phyloP scores from a whole-genome alignment of 2,329 filamentous ascomycete species.

The Talaromyces sp. region DNA sequence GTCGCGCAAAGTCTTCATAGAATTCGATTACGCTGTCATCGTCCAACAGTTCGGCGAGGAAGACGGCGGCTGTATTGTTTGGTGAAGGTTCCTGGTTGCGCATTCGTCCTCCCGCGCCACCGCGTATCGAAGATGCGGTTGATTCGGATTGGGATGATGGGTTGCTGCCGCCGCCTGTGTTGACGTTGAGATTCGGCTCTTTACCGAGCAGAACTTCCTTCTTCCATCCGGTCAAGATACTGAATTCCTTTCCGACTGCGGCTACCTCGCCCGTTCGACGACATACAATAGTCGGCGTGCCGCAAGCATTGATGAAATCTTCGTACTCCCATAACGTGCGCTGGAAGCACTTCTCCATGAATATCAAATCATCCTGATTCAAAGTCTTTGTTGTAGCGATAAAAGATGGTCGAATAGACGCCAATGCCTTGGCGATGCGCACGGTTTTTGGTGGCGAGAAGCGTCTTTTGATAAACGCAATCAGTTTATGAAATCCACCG shows the following conservation, averaged over 20 bases:
- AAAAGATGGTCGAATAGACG: slow-evolving; percentile 87
- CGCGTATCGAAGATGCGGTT: slow-evolving; percentile 34
- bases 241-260: slow-evolving; percentile 93
- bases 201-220: slow-evolving; percentile 85
- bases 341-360: slow-evolving; percentile 97
- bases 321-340: slow-evolving; percentile 89
- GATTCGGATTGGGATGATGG: slow-evolving; percentile 23
- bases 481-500: slow-evolving; percentile 82
- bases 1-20: slow-evolving; percentile 89
- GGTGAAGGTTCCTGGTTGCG: slow-evolving; percentile 33
- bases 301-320: slow-evolving; percentile 82
- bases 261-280: slow-evolving; percentile 92
- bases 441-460: slow-evolving; percentile 74
- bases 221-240: slow-evolving; percentile 90
- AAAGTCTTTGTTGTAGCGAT: slow-evolving; percentile 89
- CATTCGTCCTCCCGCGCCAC: slow-evolving; percentile 46
- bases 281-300: slow-evolving; percentile 87
- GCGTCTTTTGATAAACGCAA: slow-evolving; percentile 72
- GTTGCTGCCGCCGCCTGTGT: slow-evolving; percentile 54
- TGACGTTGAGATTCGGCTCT: slow-evolving; percentile 82
- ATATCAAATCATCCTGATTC: slow-evolving; percentile 82
- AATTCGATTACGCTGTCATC: slow-evolving; percentile 92
- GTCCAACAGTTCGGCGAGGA: slow-evolving; percentile 87
- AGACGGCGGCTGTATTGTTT: slow-evolving; percentile 69
- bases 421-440: slow-evolving; percentile 80